A percentile compares a stretch with the other conserved stretches of the same genome.
Evolutionary conservation across 2,329 filamentous ascomycete species (phyloP).

Genomic region (Pseudogymnoascus sp.): DNA sequence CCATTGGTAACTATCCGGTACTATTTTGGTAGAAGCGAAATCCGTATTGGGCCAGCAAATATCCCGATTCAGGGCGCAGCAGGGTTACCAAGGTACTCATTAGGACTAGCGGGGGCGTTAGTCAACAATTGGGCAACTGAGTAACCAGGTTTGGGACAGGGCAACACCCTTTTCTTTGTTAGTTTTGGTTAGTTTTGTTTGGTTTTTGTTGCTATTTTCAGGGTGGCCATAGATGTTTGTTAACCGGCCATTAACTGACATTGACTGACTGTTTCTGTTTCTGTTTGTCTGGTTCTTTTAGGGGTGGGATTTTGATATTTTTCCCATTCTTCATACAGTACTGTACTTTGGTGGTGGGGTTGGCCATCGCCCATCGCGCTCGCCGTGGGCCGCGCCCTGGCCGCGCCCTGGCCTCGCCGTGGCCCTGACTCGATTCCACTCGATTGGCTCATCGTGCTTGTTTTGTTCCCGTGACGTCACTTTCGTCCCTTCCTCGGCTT

Average conservation of each 20-base stretch:
- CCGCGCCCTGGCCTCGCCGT: not conserved
- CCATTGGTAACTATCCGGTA: too few relatives aligned
- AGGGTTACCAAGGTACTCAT: not conserved
- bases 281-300: too few relatives aligned
- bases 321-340: not conserved
- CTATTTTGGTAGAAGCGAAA: not conserved
- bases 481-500: not conserved
- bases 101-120: not conserved
- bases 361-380: not conserved
- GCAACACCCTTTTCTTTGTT: not conserved
- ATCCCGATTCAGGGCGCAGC: not conserved
- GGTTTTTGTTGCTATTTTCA: not conserved
- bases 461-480: not conserved
- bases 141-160: not conserved
- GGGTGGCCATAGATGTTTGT: not conserved
- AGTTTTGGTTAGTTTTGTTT: not conserved
- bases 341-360: not conserved
- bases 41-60: not conserved
- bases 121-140: not conserved
- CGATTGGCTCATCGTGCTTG: not conserved
- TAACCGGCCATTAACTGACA: not conserved
- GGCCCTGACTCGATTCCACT: conserved; percentile 1
- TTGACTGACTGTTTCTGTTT: too few relatives aligned
- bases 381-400: not conserved
- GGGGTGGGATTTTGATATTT: not conserved